Percentiles rank a stretch among this genome's conserved stretches.
These are phyloP conservation scores for Candida tammaniensis DNA, from an alignment of 805 yeast genomes.

Conservation along the genomic window DNA sequence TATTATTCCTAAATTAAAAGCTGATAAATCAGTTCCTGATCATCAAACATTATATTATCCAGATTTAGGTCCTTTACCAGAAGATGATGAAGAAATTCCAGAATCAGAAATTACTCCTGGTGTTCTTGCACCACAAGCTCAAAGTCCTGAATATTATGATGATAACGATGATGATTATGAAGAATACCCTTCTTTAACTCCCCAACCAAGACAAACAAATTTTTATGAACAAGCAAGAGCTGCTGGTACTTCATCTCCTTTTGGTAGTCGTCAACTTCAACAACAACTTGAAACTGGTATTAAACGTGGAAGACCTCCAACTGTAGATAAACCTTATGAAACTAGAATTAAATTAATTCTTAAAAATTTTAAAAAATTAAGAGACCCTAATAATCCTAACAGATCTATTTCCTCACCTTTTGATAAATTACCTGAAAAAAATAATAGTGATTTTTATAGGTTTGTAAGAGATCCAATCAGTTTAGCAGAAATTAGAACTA, in stretches of 20 bases:
- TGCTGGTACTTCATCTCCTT: no score
- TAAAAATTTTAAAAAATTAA: slow-evolving; percentile 74
- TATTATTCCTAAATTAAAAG: slow-evolving; percentile 47
- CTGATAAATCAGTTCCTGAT: slow-evolving; percentile 37
- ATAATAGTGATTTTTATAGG: slow-evolving; percentile 54
- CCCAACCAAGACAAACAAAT: slow-evolving; percentile 11
- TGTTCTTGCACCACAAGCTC: slow-evolving; percentile 2
- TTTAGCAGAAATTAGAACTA: slow-evolving; percentile 71
- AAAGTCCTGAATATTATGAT: slow-evolving; percentile 13
- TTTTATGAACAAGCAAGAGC: slow-evolving; percentile 1
- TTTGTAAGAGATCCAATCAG: slow-evolving; percentile 59
- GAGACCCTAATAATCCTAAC: slow-evolving; percentile 46
- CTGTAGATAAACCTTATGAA: slow-evolving; percentile 87
- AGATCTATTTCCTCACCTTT: slow-evolving; percentile 59
- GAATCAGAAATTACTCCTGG: no score
- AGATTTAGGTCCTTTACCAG: slow-evolving; percentile 68
- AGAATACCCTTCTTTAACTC: slow-evolving; percentile 9
- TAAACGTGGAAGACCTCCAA: slow-evolving; percentile 87
- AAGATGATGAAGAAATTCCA: slow-evolving; percentile 23
- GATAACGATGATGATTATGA: slow-evolving; percentile 17
- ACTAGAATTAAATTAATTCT: slow-evolving; percentile 85
- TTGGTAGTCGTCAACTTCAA: slow-evolving; percentile 2
- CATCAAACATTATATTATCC: slow-evolving; percentile 49
- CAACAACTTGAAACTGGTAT: slow-evolving; percentile 42
- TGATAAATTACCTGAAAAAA: slow-evolving; percentile 77